A percentile compares a stretch with the other conserved stretches of the same genome.
Conservation (phyloP, 2,329 filamentous ascomycete genomes). For the Diaporthe australafricana region DNA sequence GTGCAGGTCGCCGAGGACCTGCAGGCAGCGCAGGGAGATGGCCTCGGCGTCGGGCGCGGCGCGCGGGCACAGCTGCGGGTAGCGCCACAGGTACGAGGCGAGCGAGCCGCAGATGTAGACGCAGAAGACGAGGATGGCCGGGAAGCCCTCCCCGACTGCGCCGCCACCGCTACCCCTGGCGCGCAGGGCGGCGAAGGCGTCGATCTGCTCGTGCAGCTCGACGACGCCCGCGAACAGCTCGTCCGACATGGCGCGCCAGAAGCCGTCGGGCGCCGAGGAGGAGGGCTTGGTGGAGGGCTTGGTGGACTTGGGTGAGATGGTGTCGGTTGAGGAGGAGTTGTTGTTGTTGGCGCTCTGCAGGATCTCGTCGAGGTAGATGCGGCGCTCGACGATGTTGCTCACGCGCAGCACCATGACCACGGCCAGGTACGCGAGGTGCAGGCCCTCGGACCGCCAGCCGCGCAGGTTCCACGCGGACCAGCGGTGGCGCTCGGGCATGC, state of each 20-base stretch:
- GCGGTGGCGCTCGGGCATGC: constrained; percentile 46
- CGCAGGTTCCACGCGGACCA: constrained; percentile 52
- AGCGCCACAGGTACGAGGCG: constrained; percentile 46
- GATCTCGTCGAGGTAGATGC: constrained; percentile 49
- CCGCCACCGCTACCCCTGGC: constrained; percentile 15
- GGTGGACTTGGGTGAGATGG: constrained; percentile 36
- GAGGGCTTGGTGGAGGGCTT: too few relatives aligned
- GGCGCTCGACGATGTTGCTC: constrained; percentile 50
- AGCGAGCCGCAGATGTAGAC: constrained; percentile 54
- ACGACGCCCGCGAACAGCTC: constrained; percentile 51
- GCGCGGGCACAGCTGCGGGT: constrained; percentile 45
- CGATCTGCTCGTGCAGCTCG: constrained; percentile 50
- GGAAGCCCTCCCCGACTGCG: constrained; percentile 45
- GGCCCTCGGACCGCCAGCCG: constrained; percentile 47
- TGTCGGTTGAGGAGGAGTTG: background rate
- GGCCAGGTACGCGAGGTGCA: constrained; percentile 51
- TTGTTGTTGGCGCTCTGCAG: constrained; percentile 37
- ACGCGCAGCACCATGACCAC: constrained; percentile 50
- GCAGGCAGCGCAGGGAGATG: constrained; percentile 41
- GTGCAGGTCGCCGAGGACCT: constrained; percentile 40
- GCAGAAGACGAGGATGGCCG: constrained; percentile 53
- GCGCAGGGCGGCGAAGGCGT: constrained; percentile 46
- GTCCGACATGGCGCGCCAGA: constrained; percentile 45
- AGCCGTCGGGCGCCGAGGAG: constrained; percentile 39
- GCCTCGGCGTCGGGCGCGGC: constrained; percentile 42